These are phyloP conservation scores for Cryptococcus sp. DNA, from an alignment of 1,284 basidiomycete species.

Conservation along the genomic window DNA sequence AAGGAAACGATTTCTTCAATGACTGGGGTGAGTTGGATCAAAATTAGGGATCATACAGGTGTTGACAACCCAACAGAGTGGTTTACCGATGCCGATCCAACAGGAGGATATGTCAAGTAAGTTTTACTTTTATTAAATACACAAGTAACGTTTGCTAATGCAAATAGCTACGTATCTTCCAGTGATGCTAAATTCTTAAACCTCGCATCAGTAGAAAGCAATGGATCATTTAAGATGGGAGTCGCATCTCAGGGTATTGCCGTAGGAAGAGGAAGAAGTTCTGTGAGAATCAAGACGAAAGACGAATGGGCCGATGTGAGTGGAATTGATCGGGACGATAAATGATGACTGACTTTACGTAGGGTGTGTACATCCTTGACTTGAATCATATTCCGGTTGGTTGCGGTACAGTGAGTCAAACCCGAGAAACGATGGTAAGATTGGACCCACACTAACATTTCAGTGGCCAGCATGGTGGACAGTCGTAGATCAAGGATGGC, in stretches of 20 bases:
- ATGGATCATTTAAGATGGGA: constrained; percentile 27
- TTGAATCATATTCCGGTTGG: constrained; percentile 45
- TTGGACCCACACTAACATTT: neutral
- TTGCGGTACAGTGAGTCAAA: constrained; percentile 36
- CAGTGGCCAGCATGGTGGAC: constrained; percentile 67
- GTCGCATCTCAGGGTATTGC: constrained; percentile 35
- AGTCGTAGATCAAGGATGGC: constrained; percentile 60
- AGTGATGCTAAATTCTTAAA: constrained; percentile 16
- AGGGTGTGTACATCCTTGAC: constrained; percentile 43
- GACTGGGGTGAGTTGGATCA: constrained; percentile 30
- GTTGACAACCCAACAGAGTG: constrained; percentile 20
- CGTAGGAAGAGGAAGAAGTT: constrained; percentile 37
- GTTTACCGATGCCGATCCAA: constrained; percentile 37
- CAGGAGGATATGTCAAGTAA: constrained; percentile 36
- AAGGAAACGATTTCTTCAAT: constrained; percentile 28
- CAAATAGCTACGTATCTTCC: constrained; percentile 36
- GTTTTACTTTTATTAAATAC: neutral
- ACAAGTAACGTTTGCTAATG: constrained; percentile 1
- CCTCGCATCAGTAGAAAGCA: constrained; percentile 16
- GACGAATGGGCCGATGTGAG: constrained; percentile 39
- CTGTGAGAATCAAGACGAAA: constrained; percentile 38
- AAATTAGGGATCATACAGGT: neutral
- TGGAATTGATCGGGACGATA: neutral
- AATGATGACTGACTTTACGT: constrained; percentile 1
- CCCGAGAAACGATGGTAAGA: neutral